Conservation (phyloP, 2,329 filamentous ascomycete species). For the Oidium heveae region DNA sequence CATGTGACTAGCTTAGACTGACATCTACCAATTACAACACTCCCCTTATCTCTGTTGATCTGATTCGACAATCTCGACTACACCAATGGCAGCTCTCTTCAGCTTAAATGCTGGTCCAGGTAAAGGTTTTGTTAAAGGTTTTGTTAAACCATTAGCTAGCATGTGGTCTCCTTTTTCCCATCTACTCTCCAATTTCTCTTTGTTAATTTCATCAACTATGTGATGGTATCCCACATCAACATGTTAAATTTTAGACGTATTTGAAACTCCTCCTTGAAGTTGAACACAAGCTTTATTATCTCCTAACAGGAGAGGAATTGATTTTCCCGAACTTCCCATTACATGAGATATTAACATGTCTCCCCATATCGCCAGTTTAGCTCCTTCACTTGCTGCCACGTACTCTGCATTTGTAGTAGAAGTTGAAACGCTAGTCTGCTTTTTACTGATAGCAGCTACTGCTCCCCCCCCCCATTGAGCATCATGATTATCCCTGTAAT, state of each 20-base stretch:
- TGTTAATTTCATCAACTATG: background rate
- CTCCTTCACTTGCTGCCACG: too few relatives aligned
- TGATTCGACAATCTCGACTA: too few relatives aligned
- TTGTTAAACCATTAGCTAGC: too few relatives aligned
- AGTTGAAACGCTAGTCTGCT: background rate
- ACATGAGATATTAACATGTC: background rate
- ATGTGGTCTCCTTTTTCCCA: background rate
- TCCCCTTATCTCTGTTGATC: too few relatives aligned
- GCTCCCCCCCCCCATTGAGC: background rate
- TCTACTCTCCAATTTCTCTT: background rate
- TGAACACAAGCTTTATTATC: background rate
- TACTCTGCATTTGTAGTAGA: background rate
- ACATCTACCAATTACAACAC: too few relatives aligned
- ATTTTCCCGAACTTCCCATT: background rate
- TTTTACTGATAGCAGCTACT: background rate
- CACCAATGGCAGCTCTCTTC: too few relatives aligned
- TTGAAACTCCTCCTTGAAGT: background rate
- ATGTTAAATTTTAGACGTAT: background rate
- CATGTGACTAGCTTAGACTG: too few relatives aligned
- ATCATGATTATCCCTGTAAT: background rate
- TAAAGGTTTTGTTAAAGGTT: too few relatives aligned
- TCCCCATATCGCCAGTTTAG: too few relatives aligned
- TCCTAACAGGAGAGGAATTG: background rate
- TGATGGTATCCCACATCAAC: background rate
- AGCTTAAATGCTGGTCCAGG: too few relatives aligned